Evolutionary conservation across 768 basidiomycete species (phyloP), one percentile per base, ranked within the genome.

Genomic region (Suillus americanus): DNA sequence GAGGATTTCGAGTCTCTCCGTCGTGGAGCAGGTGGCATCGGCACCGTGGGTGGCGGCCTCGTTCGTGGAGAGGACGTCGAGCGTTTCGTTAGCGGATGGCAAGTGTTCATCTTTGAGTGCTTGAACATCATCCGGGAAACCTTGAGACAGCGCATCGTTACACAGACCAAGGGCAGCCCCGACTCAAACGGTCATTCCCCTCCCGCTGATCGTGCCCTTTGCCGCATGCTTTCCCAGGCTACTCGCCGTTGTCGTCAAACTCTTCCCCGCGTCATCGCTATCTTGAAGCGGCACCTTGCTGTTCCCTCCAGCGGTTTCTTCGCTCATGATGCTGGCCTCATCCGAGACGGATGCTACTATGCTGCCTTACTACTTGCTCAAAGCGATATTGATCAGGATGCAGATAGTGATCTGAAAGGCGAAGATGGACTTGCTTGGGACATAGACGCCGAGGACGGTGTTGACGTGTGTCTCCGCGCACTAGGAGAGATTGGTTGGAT

Each of bases 31-130:
- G 73, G 77, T 35, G 81, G 82, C 56, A 76, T 83, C 41, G 82
- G 83, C 51, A 69, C 74, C 20, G 74, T 79, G 7, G 73, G 73
- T 38, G 70, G 71, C 35, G 73, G 68, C 35, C 63, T 76, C 30
- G 65, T 84, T 38, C 79, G 82, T 12, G 71, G 75, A 8, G 85
- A 86, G 66, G 87, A 89, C 61, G 75, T 85, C 40, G 83, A 86
- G 62, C 77, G 89, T 64, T 95, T 91, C 72, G 88, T 89, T 53
- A 88, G 91, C 71, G 88, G 89, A 40, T 97, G 95, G 94, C 90
- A 92, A 84, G 89, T 94, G 62, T 95, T 92, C 77, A 88, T 96
- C 67, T 97, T 97, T 68, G 93, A 96, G 76, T 94, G 91, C 74
- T 84, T 95, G 73, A 95, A 95, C 74, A 85, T 94, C 68, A 90